A percentile compares a stretch with the other conserved stretches of the same genome.
These are phyloP conservation scores for Aspergillus awamori DNA, from an alignment of 2,329 filamentous ascomycete genomes.

Conservation along the genomic window DNA sequence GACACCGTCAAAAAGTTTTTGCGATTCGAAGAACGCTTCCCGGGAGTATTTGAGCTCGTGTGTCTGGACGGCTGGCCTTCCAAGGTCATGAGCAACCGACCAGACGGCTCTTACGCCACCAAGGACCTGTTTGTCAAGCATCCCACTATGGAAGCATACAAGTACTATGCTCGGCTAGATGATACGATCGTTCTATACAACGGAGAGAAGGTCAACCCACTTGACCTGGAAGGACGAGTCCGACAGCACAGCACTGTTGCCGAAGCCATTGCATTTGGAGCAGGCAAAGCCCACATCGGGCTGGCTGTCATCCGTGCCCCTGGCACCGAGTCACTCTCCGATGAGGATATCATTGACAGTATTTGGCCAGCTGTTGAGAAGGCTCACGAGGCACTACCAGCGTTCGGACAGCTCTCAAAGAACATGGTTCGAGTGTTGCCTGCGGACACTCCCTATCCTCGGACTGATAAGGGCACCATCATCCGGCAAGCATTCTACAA, in stretches of 20 bases:
- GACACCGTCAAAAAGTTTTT: constrained; percentile 48
- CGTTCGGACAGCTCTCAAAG: constrained; percentile 56
- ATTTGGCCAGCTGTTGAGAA: constrained; percentile 56
- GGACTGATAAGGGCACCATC: constrained; percentile 60
- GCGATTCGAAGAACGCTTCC: constrained; percentile 39
- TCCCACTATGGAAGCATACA: constrained; percentile 50
- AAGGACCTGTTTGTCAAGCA: constrained; percentile 54
- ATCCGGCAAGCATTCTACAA: constrained; percentile 56
- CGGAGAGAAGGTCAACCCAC: constrained; percentile 54
- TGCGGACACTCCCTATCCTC: constrained; percentile 49
- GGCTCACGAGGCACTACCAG: constrained; percentile 55
- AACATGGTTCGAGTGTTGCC: constrained; percentile 58
- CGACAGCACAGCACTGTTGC: constrained; percentile 56
- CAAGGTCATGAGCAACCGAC: constrained; percentile 48
- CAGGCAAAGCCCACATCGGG: constrained; percentile 56
- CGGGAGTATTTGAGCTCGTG: constrained; percentile 42
- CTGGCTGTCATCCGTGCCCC: constrained; percentile 57
- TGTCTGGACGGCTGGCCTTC: constrained; percentile 43
- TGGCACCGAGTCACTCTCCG: constrained; percentile 44
- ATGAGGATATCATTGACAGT: constrained; percentile 51
- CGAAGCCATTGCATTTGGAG: constrained; percentile 62
- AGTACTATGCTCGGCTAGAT: constrained; percentile 51
- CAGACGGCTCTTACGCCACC: constrained; percentile 54
- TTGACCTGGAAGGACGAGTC: constrained; percentile 57
- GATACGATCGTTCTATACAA: constrained; percentile 53